phyloP scores from a whole-genome alignment of 2,329 filamentous ascomycete species.

The Septoria petroselini region DNA sequence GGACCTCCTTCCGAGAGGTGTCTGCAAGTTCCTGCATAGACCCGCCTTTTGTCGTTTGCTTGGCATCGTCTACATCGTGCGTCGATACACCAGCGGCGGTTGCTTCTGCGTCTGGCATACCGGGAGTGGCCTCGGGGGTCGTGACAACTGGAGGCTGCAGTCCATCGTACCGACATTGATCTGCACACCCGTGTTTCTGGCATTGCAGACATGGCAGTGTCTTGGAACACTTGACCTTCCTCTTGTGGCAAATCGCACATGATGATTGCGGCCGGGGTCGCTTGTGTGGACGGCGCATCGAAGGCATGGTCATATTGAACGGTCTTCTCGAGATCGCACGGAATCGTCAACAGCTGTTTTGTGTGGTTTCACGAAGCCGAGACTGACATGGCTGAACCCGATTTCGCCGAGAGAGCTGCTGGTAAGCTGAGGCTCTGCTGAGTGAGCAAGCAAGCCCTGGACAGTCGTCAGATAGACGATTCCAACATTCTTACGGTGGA shows the following conservation, averaged over 20 bases:
- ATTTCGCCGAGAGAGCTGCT: no score
- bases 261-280: constrained; percentile 16
- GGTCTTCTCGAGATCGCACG: background rate
- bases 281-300: constrained; percentile 16
- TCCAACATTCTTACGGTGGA: no score
- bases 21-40: background rate
- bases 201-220: constrained; percentile 18
- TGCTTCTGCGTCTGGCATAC: background rate
- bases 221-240: constrained; percentile 20
- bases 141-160: background rate
- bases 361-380: no score
- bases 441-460: no score
- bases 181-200: constrained; percentile 13
- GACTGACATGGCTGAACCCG: no score
- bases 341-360: background rate
- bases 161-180: constrained; percentile 20
- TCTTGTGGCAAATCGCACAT: constrained; percentile 17
- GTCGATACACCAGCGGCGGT: background rate
- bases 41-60: no score
- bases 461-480: no score
- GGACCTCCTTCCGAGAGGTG: background rate
- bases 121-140: background rate
- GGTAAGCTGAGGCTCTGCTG: no score
- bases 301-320: constrained; percentile 6
- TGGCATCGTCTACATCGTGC: no score